Evolutionary conservation across 257 asterid species (phyloP), one percentile per base, ranked within the genome.

Genomic region (Solanum chilense): DNA sequence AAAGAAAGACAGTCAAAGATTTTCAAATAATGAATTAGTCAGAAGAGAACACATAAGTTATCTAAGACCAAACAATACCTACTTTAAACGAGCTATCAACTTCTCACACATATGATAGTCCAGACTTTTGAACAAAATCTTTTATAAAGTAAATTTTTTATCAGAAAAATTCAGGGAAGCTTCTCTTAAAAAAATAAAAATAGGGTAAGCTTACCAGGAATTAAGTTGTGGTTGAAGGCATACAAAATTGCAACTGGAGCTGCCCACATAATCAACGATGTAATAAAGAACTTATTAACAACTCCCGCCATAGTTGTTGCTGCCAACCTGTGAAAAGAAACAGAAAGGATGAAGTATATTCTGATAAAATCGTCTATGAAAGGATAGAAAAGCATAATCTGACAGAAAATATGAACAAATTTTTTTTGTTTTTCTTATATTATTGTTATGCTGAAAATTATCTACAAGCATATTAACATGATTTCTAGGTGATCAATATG

Each of bases 191-290:
- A 70, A 70, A 33, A 16, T 56, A 15, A 6, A 70, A 33, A 3
- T 70, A 33, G 83, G 6, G 76, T 27, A 83, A 64, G 73, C 92
- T 91, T 89, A 96, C 98, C 98, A 2, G 98, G 98, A 78, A 92
- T 90, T 49, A 94, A 76, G 15, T 89, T 91, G 74, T 90, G 93
- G 88, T 93, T 93, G 73, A 93, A 94, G 16, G 91, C 95, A 74
- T 92, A 96, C 42, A 96, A 83, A 88, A 95, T 90, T 16, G 93
- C 93, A 82, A 95, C 58, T 29, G 98, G 98, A 88, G 92, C 92
- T 25, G 88, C 91, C 93, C 93, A 93, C 98, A 96, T 93, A 73
- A 88, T 77, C 85, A 93, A 45, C 35, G 98, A 94, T 75, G 98
- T 90, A 82, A 94, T 74, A 52, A 93, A 76, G 47, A 96, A 96